Base-by-base conservation (phyloP, 2,329 filamentous ascomycete genomes). In the Fusarium incarnatum region DNA sequence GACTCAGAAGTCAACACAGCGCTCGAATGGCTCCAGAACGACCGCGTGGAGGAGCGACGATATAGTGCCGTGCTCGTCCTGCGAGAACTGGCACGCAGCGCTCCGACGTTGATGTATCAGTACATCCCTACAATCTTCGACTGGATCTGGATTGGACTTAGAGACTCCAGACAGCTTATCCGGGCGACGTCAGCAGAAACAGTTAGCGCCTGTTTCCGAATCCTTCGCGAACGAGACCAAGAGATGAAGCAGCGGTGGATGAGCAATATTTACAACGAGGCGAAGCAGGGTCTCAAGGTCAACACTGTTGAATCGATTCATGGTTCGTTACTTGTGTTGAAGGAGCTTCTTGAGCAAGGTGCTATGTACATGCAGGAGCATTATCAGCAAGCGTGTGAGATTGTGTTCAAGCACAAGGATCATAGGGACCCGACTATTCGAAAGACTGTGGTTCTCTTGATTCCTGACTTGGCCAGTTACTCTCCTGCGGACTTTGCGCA, bases 361-460 rank as follows among this genome's bases (percentile, higher is more conserved):
- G 94, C 94, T 74, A 99, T 99, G 95, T 99, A 97, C 80, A 98
- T 99, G 96, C 94, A 97, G 76, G 93, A 94, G 41, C 90, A 94
- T 77, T 99, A 98, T 80, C 89, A 91, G 62, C 93, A 97, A 73
- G 91, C 94, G 13, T 98, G 95, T 78, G 96, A 99, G 68, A 94
- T 96, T 68, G 93, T 98, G 37, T 90, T 95, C 71, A 92, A 92
- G 67, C 93, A 97, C 79, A 97, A 97, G 79, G 96, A 99, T 73
- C 94, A 98, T 74, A 89, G 93, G 56, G 97, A 99, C 73, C 84
- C 89, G 6, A 92, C 94, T 37, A 96, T 98, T 72, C 88, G 95
- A 57, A 92, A 92, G 75, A 97, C 97, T 9, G 92, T 98, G 32
- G 93, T 98, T 40, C 87, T 93, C 56, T 90, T 98, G 60, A 97